Base-by-base conservation (phyloP, 2,329 filamentous ascomycete genomes). In the Cryphonectria japonica region DNA sequence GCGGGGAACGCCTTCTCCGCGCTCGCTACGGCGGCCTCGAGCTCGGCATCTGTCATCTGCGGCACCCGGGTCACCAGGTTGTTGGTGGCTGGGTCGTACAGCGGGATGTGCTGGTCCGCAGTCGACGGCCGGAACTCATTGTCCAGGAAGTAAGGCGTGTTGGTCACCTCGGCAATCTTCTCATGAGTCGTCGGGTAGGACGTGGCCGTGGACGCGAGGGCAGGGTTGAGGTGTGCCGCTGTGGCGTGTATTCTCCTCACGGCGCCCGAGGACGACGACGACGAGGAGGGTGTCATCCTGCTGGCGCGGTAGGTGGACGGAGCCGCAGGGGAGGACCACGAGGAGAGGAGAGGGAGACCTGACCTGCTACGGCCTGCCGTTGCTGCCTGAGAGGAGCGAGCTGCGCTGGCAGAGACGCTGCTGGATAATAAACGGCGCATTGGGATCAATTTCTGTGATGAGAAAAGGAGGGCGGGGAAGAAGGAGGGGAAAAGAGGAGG, bases 31-130 rank as follows among this genome's bases (percentile, higher is more conserved):
- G 90, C 91, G 19, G 91, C 91, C 80, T 87, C 87, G 77, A 96
- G 88, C 85, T 96, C 93, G 70, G 84, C 89, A 78, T 93, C 88
- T 19, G 93, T 95, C 82, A 90, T 93, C 83, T 95, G 92, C 26
- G 93, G 93, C 39, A 95, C 93, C 66, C 93, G 89, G 19, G 93
- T 95, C 73, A 96, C 90, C 75, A 95, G 87, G 82, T 94, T 92
- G 85, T 95, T 95, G 76, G 93, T 95, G 65, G 93, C 93, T 29
- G 93, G 93, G 82, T 96, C 93, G 82, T 93, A 85, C 74, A 96
- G 84, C 77, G 94, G 92, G 79, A 95, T 94, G 86, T 90, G 94
- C 82, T 91, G 85, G 72, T 89, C 86, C 39, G 93, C 85, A 77
- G 86, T 82, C 26, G 92, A 95, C 66, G 86, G 82, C 69, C 91